A percentile compares a stretch with the other conserved stretches of the same genome.
These are phyloP conservation scores for Acorus calamus DNA, from an alignment of 106 monocot species.

Conservation along the genomic window DNA sequence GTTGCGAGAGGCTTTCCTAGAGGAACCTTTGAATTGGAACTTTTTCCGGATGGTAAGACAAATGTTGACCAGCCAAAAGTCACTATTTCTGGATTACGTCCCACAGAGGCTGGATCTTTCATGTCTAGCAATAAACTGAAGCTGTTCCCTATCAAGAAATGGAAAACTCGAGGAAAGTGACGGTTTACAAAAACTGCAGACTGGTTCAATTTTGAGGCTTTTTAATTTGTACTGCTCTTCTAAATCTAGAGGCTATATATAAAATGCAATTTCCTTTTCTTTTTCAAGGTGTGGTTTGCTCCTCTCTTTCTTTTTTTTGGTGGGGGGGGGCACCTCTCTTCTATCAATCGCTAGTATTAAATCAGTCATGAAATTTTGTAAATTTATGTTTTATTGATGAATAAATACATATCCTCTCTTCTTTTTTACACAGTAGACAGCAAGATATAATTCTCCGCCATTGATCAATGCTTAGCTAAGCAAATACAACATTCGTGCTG, in stretches of 20 bases:
- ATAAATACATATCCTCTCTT: constrained; percentile 11
- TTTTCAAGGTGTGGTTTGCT: too few species aligned
- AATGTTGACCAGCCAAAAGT: constrained; percentile 29
- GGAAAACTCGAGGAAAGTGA: constrained; percentile 60
- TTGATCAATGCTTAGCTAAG: constrained; percentile 69
- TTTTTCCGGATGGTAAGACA: constrained; percentile 43
- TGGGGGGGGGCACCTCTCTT: too few species aligned
- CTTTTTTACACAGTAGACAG: constrained; percentile 86
- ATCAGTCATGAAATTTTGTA: too few species aligned
- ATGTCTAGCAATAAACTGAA: constrained; percentile 55
- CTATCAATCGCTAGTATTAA: too few species aligned
- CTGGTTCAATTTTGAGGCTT: background rate
- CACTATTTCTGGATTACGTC: constrained; percentile 42
- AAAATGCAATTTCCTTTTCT: too few species aligned
- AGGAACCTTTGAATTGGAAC: constrained; percentile 72
- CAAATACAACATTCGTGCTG: constrained; percentile 92
- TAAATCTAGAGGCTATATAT: too few species aligned
- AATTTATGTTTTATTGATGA: too few species aligned
- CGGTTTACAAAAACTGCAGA: background rate
- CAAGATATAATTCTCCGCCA: constrained; percentile 83
- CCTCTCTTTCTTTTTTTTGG: too few species aligned
- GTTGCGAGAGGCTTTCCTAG: constrained; percentile 73
- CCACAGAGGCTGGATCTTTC: constrained; percentile 34
- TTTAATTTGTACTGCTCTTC: too few species aligned
- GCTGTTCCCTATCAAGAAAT: constrained; percentile 76